Percentiles rank a stretch among this genome's conserved stretches.
Conservation (phyloP, 192 early-diverging fungal genomes). For the Obelidium mucronatum region DNA sequence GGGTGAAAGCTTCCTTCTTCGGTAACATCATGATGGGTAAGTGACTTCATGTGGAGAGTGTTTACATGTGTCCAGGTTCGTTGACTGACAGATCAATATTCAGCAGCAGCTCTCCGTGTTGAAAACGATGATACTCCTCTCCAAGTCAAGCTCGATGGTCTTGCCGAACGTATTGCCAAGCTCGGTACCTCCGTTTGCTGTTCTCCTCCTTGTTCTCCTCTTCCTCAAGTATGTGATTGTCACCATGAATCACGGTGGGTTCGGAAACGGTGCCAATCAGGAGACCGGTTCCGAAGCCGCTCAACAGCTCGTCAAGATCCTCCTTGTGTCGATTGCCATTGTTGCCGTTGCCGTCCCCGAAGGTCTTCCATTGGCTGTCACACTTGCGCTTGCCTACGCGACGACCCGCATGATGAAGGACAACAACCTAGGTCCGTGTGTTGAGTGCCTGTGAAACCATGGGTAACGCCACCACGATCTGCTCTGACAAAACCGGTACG, state of each 20-base stretch:
- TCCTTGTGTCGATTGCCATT: conserved; percentile 91
- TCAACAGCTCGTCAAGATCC: conserved; percentile 57
- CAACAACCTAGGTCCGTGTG: conserved; percentile 93
- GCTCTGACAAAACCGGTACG: conserved; percentile 99
- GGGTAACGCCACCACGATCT: conserved; percentile 97
- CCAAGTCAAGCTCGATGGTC: conserved; percentile 86
- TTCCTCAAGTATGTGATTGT: conserved; percentile 84
- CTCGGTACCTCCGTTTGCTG: conserved; percentile 84
- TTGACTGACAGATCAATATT: background rate
- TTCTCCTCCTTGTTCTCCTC: conserved; percentile 86
- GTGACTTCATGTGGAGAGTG: background rate
- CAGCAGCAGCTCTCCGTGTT: conserved; percentile 60
- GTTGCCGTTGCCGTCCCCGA: conserved; percentile 99
- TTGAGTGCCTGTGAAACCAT: conserved; percentile 98
- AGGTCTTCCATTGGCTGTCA: conserved; percentile 97
- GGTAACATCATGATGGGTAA: conserved; percentile 86
- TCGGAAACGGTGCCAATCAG: conserved; percentile 25
- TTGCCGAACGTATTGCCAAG: conserved; percentile 95
- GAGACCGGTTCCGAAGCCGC: background rate
- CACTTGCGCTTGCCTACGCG: conserved; percentile 91
- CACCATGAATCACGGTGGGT: conserved; percentile 20
- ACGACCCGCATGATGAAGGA: conserved; percentile 96
- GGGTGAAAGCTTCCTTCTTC: conserved; percentile 83
- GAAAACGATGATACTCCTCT: conserved; percentile 90
- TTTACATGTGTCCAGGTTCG: background rate